Base-by-base conservation (phyloP, 148 eudicot genomes). In the Rhododendron vialii region DNA sequence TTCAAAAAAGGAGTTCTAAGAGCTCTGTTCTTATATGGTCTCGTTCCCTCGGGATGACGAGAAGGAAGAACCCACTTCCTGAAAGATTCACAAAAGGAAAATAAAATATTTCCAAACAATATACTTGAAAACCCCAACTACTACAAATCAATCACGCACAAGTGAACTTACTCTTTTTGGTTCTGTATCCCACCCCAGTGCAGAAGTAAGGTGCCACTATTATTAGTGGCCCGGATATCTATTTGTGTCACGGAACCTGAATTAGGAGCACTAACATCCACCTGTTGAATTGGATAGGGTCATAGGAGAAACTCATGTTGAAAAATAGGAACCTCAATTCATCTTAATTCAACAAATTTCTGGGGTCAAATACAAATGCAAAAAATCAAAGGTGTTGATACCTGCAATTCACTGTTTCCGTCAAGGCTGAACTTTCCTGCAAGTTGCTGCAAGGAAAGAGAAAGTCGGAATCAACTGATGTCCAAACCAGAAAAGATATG, bases 1-100 rank as follows among this genome's bases (percentile, higher is more conserved):
- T 91, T 94, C 86, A 89, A 90, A 88, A 97, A 95, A 43, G 95
- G 96, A 74, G 95, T 93, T 91, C 98, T 90, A 53, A 95, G 98
- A 82, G 99, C 99, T 87, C 86, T 88, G 76, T 97, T 89, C 86
- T 96, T 91, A 88, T 93, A 91, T 63, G 84, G 96, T 85, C 82
- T 89, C 51, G 98, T 95, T 85, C 94, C 98, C 83, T 89, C 92
- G 33, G 99, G 99, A 87, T 90, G 88, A 85, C 91, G 89, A 82
- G 89, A 83, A 65, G 98, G 99, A 91, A 97, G 98, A 77, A 87
- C 83, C 99, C 99, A 97, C 67, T 87, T 89, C 87, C 99, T 96
- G 82, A 2, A 61, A 82, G 88, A 8, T 55, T 2, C 12, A 85
- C 43, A 73, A 0, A 78, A 35, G 71, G 2, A 43, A 76, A 82